Percentiles rank a stretch among this genome's conserved stretches.
These are phyloP conservation scores for Kandelia obovata DNA, from an alignment of 345 rosid genomes.

Conservation along the genomic window DNA sequence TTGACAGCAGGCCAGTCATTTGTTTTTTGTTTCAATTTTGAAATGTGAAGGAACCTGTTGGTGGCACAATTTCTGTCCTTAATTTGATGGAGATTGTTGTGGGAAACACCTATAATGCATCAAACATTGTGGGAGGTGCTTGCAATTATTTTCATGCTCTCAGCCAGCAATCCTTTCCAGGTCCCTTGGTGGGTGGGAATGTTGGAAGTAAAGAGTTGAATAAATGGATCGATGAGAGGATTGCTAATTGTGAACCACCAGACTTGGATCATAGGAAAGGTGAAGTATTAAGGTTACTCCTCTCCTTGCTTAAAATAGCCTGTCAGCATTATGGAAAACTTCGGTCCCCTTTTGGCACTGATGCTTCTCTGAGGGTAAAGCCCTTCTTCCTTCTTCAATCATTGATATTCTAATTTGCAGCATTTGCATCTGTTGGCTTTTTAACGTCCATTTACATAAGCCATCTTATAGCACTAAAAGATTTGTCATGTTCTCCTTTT, in stretches of 20 bases:
- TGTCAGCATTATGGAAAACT: conserved; percentile 96
- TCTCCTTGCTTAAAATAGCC: conserved; percentile 83
- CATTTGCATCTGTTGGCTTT: neutral
- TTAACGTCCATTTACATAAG: neutral
- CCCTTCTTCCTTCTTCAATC: neutral
- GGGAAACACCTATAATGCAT: conserved; percentile 35
- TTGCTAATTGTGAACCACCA: conserved; percentile 54
- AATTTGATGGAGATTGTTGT: conserved; percentile 70
- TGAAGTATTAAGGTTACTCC: conserved; percentile 61
- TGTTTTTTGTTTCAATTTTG: conserved; percentile 14
- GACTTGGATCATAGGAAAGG: conserved; percentile 55
- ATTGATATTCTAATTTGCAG: neutral
- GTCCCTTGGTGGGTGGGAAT: conserved; percentile 94
- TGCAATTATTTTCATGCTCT: conserved; percentile 66
- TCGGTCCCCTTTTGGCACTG: conserved; percentile 85
- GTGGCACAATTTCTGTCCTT: conserved; percentile 57
- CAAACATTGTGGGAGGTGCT: conserved; percentile 36
- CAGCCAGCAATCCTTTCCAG: conserved; percentile 74
- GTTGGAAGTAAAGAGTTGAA: conserved; percentile 82
- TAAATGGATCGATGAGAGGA: conserved; percentile 94
- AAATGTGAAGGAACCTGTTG: conserved; percentile 50
- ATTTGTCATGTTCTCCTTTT: neutral
- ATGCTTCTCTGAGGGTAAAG: conserved; percentile 57
- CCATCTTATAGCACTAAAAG: conserved; percentile 4
- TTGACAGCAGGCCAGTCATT: conserved; percentile 23